Conservation (phyloP, 2,329 filamentous ascomycete genomes). For the Colletotrichum acutatum region DNA sequence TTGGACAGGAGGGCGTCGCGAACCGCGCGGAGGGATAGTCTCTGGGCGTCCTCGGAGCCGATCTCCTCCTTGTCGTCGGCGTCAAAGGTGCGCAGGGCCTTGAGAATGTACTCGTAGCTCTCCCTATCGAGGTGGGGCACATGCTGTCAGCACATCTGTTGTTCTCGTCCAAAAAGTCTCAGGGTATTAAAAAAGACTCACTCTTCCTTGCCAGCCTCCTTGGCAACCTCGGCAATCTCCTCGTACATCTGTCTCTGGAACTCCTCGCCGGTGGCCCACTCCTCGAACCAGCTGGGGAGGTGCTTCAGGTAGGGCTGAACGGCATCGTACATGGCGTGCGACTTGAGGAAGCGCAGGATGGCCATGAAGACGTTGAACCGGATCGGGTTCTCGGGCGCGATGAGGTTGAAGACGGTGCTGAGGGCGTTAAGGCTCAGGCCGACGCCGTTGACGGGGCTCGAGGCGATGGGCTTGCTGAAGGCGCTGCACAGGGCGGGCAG, state of each 20-base stretch:
- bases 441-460: constrained; percentile 85
- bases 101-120: constrained; percentile 75
- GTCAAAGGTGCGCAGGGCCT: constrained; percentile 71
- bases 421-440: constrained; percentile 90
- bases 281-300: constrained; percentile 82
- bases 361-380: constrained; percentile 92
- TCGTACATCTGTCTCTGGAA: constrained; percentile 88
- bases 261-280: constrained; percentile 86
- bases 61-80: constrained; percentile 64
- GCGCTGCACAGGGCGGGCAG: constrained; percentile 90
- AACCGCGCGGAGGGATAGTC: constrained; percentile 67
- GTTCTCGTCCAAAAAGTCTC: not conserved
- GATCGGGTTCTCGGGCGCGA: constrained; percentile 79
- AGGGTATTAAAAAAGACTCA: constrained; percentile 56
- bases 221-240: constrained; percentile 82
- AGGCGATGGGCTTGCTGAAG: constrained; percentile 86
- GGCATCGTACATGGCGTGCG: constrained; percentile 81
- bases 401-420: constrained; percentile 96
- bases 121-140: constrained; percentile 49
- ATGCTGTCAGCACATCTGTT: constrained; percentile 4
- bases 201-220: constrained; percentile 81
- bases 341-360: constrained; percentile 85
- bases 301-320: constrained; percentile 86
- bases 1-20: constrained; percentile 64
- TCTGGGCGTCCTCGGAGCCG: constrained; percentile 69